These are phyloP conservation scores for Magnusiomyces ingens DNA, from an alignment of 1,139 yeast species.

Conservation along the genomic window DNA sequence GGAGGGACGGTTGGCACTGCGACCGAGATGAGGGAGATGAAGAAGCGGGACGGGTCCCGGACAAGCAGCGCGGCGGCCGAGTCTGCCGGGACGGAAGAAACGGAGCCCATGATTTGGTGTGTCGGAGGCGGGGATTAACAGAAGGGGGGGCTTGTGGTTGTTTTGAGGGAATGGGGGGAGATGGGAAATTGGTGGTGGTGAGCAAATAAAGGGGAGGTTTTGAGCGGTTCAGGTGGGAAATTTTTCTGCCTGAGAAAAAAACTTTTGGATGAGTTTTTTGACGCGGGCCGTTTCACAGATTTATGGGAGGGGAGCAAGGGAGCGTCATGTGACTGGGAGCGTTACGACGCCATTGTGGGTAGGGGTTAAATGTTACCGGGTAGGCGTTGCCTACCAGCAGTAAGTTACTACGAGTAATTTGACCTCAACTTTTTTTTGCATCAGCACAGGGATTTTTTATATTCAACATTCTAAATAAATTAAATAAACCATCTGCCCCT, in stretches of 20 bases:
- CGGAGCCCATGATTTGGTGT: conserved; percentile 23
- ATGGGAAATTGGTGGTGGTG: neutral
- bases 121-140: neutral
- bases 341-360: too few relatives aligned
- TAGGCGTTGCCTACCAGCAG: too few relatives aligned
- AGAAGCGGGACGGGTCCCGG: conserved; percentile 21
- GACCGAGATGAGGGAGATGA: conserved; percentile 17
- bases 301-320: neutral
- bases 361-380: too few relatives aligned
- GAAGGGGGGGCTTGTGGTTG: neutral
- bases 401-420: too few relatives aligned
- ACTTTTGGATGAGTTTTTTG: neutral
- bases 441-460: too few relatives aligned
- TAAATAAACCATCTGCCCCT: too few relatives aligned
- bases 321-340: neutral
- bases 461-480: too few relatives aligned
- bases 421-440: too few relatives aligned
- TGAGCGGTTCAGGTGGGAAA: neutral
- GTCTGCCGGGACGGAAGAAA: conserved; percentile 22
- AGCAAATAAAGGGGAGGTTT: neutral
- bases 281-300: too few relatives aligned
- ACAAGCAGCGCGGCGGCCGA: conserved; percentile 20
- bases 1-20: conserved; percentile 7
- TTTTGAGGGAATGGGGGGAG: neutral
- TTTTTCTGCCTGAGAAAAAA: neutral